These are phyloP conservation scores for Pyronema omphalodes DNA, from an alignment of 495 filamentous ascomycete species.

Conservation along the genomic window DNA sequence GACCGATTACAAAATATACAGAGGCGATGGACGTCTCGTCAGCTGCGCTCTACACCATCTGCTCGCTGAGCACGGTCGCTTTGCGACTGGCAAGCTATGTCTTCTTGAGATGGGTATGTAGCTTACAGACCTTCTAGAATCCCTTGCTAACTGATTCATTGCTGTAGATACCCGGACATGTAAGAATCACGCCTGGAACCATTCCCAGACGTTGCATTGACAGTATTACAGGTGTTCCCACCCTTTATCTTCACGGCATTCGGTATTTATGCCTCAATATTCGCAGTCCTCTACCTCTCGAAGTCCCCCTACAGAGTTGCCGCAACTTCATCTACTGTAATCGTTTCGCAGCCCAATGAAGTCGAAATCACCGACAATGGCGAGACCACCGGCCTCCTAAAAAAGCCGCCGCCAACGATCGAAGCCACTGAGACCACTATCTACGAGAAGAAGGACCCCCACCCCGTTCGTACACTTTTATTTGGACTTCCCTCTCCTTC, in stretches of 20 bases:
- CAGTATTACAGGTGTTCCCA: conserved; percentile 33
- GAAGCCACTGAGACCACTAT: conserved; percentile 35
- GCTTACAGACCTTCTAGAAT: not conserved
- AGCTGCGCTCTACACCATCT: conserved; percentile 18
- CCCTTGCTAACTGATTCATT: not conserved
- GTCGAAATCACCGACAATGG: conserved; percentile 16
- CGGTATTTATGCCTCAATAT: conserved; percentile 52
- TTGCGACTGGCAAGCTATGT: conserved; percentile 46
- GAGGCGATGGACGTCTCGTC: conserved; percentile 15
- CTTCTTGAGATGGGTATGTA: conserved; percentile 73
- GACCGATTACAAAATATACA: not conserved
- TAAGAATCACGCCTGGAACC: conserved; percentile 12
- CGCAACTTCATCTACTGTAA: conserved; percentile 41
- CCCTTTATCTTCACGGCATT: conserved; percentile 50
- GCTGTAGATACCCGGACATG: conserved; percentile 42
- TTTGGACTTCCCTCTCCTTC: conserved; percentile 58
- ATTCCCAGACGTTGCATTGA: conserved; percentile 3
- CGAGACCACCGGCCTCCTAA: conserved; percentile 11
- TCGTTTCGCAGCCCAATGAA: conserved; percentile 32
- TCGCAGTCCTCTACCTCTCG: conserved; percentile 38
- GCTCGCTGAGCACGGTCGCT: conserved; percentile 37
- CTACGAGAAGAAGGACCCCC: conserved; percentile 26
- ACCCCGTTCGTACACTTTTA: conserved; percentile 42
- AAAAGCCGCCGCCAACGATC: conserved; percentile 30
- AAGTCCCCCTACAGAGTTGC: conserved; percentile 42